Conservation (phyloP, 805 yeast genomes). For the Cyberlindnera petersonii region DNA sequence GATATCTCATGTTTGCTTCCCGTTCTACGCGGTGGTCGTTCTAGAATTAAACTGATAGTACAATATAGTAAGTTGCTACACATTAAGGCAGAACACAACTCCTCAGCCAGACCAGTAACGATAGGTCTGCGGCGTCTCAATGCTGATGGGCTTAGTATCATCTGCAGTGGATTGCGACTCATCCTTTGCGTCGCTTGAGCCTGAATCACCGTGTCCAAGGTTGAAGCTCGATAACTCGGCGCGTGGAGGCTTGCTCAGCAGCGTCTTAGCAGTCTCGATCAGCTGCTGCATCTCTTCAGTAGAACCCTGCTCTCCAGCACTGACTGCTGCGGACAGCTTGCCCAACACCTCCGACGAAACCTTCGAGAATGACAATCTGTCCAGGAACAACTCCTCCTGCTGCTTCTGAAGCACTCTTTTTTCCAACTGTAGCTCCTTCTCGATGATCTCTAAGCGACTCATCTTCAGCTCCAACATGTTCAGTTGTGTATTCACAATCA, state of each 20-base stretch:
- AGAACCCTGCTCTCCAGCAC: slow-evolving; percentile 3
- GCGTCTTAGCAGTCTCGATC: slow-evolving; percentile 25
- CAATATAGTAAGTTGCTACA: background rate
- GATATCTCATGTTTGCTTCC: too few relatives aligned
- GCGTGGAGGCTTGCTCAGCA: slow-evolving; percentile 31
- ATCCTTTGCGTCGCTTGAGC: slow-evolving; percentile 17
- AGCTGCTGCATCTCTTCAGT: slow-evolving; percentile 10
- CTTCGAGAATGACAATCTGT: slow-evolving; percentile 62
- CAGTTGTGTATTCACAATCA: slow-evolving; percentile 57
- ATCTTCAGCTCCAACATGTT: slow-evolving; percentile 64
- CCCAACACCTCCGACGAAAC: slow-evolving; percentile 47
- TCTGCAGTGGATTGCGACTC: slow-evolving; percentile 30
- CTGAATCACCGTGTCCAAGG: slow-evolving; percentile 20
- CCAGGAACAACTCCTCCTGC: slow-evolving; percentile 64
- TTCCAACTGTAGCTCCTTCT: slow-evolving; percentile 62
- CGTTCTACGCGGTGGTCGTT: too few relatives aligned
- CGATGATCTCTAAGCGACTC: slow-evolving; percentile 53
- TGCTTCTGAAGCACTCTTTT: slow-evolving; percentile 54
- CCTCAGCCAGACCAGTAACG: slow-evolving; percentile 58
- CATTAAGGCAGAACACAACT: background rate
- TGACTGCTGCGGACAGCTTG: slow-evolving; percentile 35
- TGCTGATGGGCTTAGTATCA: slow-evolving; percentile 50
- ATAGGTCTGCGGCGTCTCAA: slow-evolving; percentile 58
- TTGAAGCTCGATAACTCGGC: slow-evolving; percentile 25
- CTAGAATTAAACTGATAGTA: too few relatives aligned